Base-by-base conservation (phyloP, 495 filamentous ascomycete genomes). In the Daldinia loculata region DNA sequence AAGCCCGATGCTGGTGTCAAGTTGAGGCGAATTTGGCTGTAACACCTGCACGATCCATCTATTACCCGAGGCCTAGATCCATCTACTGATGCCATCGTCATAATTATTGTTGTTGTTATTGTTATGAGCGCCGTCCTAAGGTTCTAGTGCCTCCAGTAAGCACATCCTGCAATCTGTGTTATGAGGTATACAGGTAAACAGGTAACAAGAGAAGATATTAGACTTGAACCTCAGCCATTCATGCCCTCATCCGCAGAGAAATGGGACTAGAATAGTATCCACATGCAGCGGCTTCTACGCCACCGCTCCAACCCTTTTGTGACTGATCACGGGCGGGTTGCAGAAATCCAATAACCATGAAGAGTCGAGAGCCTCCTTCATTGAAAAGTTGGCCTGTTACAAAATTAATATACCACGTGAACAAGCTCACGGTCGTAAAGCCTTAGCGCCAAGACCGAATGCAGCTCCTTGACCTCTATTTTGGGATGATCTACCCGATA, bases 361-460 rank as follows among this genome's bases (percentile, higher is more conserved):
- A 66, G 52, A 57, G 61, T 17, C 36, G 66, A 61, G 65, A 72
- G 65, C 65, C 65, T 72, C 65, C 70, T 41, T 66, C 52, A 30
- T 59, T 45, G 27, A 38, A 67, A 68, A 56, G 38, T 60, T 55
- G 17, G n/a, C 59, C 38, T 55, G 45, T 27, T 60, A 71, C 63
- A 68, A 68, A 72, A 65, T 56, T 65, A 56, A 63, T 57, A 69
- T 52, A 65, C 65, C 70, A 72, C 70, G 70, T 72, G 70, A 72
- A 69, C 70, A 55, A 52, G 32, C 36, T 61, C 56, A 55, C 39
- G 55, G 52, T 65, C 50, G 61, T 62, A 65, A 67, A 61, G 4
- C 26, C 41, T 24, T 29, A 19, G 32, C 43, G 69, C 69, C 69
- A 72, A 72, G 69, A 15, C 69, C 60, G 69, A 72, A 59, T 45